phyloP scores from a whole-genome alignment of 2,329 filamentous ascomycete species.

The Microdochium trichocladiopsis region DNA sequence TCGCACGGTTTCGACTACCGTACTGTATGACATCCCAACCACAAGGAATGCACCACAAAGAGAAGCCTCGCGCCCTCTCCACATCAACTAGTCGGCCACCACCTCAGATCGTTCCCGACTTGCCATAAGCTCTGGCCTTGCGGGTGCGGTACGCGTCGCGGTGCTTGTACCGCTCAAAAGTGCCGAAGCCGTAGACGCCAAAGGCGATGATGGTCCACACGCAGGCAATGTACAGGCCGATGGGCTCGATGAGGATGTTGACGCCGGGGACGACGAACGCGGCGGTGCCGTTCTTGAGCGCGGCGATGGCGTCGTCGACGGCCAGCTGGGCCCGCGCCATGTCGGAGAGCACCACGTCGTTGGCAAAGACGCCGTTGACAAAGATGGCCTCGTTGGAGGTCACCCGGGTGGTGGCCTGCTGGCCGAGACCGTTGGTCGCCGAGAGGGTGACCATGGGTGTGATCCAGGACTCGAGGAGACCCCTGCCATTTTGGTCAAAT shows the following conservation, averaged over 20 bases:
- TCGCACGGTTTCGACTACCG: no score
- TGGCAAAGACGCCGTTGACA: conserved; percentile 62
- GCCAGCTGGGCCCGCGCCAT: conserved; percentile 40
- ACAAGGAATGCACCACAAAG: no score
- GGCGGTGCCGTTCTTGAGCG: conserved; percentile 41
- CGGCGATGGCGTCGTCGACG: conserved; percentile 37
- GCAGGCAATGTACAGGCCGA: conserved; percentile 60
- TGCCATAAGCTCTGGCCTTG: conserved; percentile 27
- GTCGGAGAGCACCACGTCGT: conserved; percentile 44
- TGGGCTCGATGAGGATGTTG: conserved; percentile 61
- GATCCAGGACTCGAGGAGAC: conserved; percentile 53
- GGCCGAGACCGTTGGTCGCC: conserved; percentile 43
- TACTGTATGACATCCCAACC: no score
- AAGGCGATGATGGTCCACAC: conserved; percentile 54
- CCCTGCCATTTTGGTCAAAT: conserved; percentile 29
- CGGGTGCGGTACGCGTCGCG: conserved; percentile 54
- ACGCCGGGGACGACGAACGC: conserved; percentile 66
- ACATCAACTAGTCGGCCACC: not conserved
- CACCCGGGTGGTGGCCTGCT: conserved; percentile 53
- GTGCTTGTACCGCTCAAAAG: conserved; percentile 59
- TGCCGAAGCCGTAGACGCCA: conserved; percentile 55
- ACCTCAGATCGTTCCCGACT: not conserved
- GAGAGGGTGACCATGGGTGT: conserved; percentile 63
- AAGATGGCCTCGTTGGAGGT: conserved; percentile 66
- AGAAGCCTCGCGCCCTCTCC: no score